Evolutionary conservation across 495 filamentous ascomycete genomes (phyloP).

Genomic region (Lentithecium fluviatile): DNA sequence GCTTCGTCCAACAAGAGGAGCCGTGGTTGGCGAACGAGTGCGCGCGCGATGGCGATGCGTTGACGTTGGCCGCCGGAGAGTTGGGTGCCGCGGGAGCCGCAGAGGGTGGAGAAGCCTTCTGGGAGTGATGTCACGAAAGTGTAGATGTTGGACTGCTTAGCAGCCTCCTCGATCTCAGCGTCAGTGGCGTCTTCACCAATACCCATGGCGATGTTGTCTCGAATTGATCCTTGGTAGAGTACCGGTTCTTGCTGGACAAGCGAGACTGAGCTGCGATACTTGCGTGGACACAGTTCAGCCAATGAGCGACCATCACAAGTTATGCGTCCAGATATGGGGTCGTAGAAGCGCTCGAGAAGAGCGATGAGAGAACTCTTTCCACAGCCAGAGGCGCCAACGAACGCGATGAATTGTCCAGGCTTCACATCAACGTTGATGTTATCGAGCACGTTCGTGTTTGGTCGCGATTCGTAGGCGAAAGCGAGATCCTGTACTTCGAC

Average conservation of each 20-base stretch:
- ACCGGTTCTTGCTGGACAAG: constrained; percentile 86
- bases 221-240: constrained; percentile 79
- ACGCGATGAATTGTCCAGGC: constrained; percentile 38
- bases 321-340: constrained; percentile 32
- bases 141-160: constrained; percentile 86
- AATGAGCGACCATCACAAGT: constrained; percentile 18
- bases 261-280: constrained; percentile 69
- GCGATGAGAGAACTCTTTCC: constrained; percentile 39
- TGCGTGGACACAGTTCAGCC: constrained; percentile 18
- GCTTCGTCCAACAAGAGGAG: constrained; percentile 86
- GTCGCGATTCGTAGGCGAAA: constrained; percentile 34
- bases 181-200: constrained; percentile 61
- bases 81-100: constrained; percentile 41
- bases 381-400: constrained; percentile 40
- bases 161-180: constrained; percentile 67
- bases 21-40: constrained; percentile 67
- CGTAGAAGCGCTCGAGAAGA: constrained; percentile 40
- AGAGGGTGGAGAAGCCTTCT: constrained; percentile 43
- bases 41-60: constrained; percentile 46
- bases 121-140: constrained; percentile 63
- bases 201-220: constrained; percentile 69
- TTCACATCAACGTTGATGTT: constrained; percentile 29
- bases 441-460: constrained; percentile 27
- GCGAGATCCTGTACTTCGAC: constrained; percentile 35
- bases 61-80: constrained; percentile 47